These are phyloP conservation scores for Monosporascus ibericus DNA, from an alignment of 2,329 filamentous ascomycete species.

Conservation along the genomic window DNA sequence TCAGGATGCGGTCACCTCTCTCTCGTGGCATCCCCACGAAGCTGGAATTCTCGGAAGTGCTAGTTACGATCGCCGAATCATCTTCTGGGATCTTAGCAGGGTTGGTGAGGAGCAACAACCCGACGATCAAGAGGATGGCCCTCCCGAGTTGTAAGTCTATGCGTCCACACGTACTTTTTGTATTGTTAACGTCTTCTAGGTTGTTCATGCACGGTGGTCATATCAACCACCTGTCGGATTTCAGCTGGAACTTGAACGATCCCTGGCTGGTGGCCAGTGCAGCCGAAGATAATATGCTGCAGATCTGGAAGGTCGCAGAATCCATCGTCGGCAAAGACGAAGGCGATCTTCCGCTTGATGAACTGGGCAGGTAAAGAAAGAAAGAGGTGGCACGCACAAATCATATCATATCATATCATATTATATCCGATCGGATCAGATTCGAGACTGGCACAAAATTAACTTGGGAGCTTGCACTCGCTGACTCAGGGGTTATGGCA, in stretches of 20 bases:
- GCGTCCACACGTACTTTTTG: background rate
- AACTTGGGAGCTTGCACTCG: background rate
- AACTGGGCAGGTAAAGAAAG: constrained; percentile 57
- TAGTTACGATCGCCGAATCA: constrained; percentile 86
- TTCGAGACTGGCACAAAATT: constrained; percentile 1
- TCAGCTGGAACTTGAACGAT: constrained; percentile 95
- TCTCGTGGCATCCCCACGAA: constrained; percentile 93
- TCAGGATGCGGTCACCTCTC: constrained; percentile 79
- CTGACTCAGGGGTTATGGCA: constrained; percentile 1
- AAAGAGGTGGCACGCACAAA: constrained; percentile 2
- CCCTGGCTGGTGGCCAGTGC: constrained; percentile 95
- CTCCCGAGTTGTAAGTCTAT: constrained; percentile 78
- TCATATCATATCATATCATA: background rate
- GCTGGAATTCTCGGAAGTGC: constrained; percentile 82
- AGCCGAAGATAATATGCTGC: constrained; percentile 92
- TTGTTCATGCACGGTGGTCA: constrained; percentile 99
- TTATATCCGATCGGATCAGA: background rate
- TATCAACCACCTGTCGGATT: constrained; percentile 93
- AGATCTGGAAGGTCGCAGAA: constrained; percentile 86
- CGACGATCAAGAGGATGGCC: constrained; percentile 91
- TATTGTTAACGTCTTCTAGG: constrained; percentile 35
- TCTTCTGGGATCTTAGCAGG: constrained; percentile 92
- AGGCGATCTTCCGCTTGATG: constrained; percentile 68
- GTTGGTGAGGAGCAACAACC: constrained; percentile 92
- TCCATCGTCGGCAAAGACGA: constrained; percentile 75